Evolutionary conservation across 2,329 filamentous ascomycete genomes (phyloP), one percentile per base, ranked within the genome.

Genomic region (Pseudogymnoascus sp.): DNA sequence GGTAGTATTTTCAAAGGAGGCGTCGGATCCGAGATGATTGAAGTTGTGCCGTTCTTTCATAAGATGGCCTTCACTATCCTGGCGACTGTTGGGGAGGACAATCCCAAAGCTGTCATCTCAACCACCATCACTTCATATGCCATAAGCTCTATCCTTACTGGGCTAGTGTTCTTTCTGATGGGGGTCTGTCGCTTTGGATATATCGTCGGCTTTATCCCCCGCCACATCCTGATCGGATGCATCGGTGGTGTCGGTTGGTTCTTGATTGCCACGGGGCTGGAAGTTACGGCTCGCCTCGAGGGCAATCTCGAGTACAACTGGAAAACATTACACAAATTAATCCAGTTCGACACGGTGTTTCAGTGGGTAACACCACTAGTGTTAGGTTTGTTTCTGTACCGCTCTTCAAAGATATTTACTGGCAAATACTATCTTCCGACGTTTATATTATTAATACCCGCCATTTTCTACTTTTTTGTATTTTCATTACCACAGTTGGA

Each of bases 201-300:
- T 66, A 85, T 99, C 66, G 92, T 97, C 66, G 95, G 93, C 64
- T 99, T 99, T 77, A 97, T 99, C 69, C 95, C 95, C 4, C 86
- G 95, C 50, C 93, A 96, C 70, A 99, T 99, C 69, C 79, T 99
- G 34, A 96, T 97, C 66, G 95, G 95, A 62, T 99, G 95, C 72
- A 97, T 99, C 68, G 95, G 95, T 46, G 95, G 95, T 66, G 95
- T 99, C 7, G 95, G 95, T 4, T 96, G 92, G 83, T 99, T 99
- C 75, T 81, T 99, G 18, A 81, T 97, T 60, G 86, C 91, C 61
- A 99, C 95, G 5, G 95, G 92, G 23, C 85, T 99, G 64, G 93
- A 97, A 72, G 93, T 99, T 7, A 96, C 93, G 21, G 93, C 93
- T 23, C 86, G 93, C 60, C 80, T 99, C 25, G 88, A 95, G 40